Evolutionary conservation across 306 rosid genomes (phyloP).

Genomic region (Cajanus cajan): DNA sequence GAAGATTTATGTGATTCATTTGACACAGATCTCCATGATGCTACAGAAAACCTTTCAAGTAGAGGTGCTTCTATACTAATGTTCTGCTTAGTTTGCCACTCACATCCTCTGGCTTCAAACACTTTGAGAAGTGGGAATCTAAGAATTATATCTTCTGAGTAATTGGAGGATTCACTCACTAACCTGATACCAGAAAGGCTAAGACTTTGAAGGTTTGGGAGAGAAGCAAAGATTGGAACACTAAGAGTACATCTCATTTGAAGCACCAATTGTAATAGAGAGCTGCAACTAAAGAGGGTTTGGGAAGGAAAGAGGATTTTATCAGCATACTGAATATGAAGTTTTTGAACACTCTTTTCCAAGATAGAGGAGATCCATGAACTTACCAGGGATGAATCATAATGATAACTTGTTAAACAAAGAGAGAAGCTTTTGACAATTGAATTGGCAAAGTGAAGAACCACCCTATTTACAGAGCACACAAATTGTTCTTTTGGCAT

Average conservation of each 20-base stretch:
- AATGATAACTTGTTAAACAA: neutral
- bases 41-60: slow-evolving; percentile 36
- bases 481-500: slow-evolving; percentile 33
- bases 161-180: slow-evolving; percentile 21
- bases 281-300: slow-evolving; percentile 33
- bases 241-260: slow-evolving; percentile 28
- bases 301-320: neutral
- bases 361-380: slow-evolving; percentile 36
- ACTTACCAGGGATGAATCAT: neutral
- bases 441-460: slow-evolving; percentile 28
- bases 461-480: slow-evolving; percentile 23
- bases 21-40: slow-evolving; percentile 19
- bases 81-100: slow-evolving; percentile 35
- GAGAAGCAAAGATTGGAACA: slow-evolving; percentile 25
- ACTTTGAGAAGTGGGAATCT: slow-evolving; percentile 39
- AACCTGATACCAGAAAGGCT: slow-evolving; percentile 24
- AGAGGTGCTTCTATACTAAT: slow-evolving; percentile 36
- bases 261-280: slow-evolving; percentile 29
- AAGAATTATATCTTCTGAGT: slow-evolving; percentile 10
- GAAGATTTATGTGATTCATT: slow-evolving; percentile 24
- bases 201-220: slow-evolving; percentile 31
- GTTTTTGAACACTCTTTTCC: slow-evolving; percentile 1
- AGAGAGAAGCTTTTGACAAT: slow-evolving; percentile 8
- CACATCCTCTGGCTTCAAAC: slow-evolving; percentile 48
- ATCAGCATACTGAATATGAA: slow-evolving; percentile 33